Base-by-base conservation (phyloP, 2,329 filamentous ascomycete genomes). In the Teratosphaeria gauchensis region DNA sequence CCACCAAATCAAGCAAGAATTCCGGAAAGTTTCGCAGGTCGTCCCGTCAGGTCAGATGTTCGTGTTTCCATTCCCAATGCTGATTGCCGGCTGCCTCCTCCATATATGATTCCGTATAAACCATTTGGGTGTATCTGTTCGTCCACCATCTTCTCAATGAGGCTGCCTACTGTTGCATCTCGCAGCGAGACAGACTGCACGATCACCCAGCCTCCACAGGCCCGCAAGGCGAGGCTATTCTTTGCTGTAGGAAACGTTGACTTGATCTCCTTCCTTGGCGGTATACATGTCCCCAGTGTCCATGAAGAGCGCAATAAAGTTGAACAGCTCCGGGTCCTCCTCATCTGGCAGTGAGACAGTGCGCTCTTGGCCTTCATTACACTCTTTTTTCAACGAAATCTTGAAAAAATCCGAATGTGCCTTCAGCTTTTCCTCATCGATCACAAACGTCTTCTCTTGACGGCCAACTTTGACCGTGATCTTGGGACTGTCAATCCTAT, bases 171-270 rank as follows among this genome's bases (percentile, higher is more conserved):
- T 7, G n/a, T 14, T 2, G 58, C 58, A 31, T 59, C 54, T 48
- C 35, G 35, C 30, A 53, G 53, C 2, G 54, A 51, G 6, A 31
- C 24, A 6, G 57, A 59, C 11, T 21, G 42, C 4, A 56, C n/a
- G 2, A 4, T 59, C 57, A 4, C 57, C 57, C 30, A 59, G 5
- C 4, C 21, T 46, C 57, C 57, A 59, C 8, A 32, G 38, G 4
- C 38, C n/a, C n/a, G n/a, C n/a, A n/a, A n/a, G n/a, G n/a, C n/a
- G n/a, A n/a, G n/a, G n/a, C n/a, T n/a, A n/a, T n/a, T n/a, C n/a
- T n/a, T n/a, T n/a, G n/a, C n/a, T n/a, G n/a, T n/a, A n/a, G n/a
- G n/a, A n/a, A n/a, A n/a, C n/a, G n/a, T n/a, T n/a, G n/a, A n/a
- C n/a, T n/a, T n/a, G n/a, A n/a, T n/a, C n/a, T n/a, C n/a, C n/a